Percentiles rank a stretch among this genome's conserved stretches.
Evolutionary conservation across 2,329 filamentous ascomycete genomes (phyloP).

Genomic region (Colletotrichum sp.): DNA sequence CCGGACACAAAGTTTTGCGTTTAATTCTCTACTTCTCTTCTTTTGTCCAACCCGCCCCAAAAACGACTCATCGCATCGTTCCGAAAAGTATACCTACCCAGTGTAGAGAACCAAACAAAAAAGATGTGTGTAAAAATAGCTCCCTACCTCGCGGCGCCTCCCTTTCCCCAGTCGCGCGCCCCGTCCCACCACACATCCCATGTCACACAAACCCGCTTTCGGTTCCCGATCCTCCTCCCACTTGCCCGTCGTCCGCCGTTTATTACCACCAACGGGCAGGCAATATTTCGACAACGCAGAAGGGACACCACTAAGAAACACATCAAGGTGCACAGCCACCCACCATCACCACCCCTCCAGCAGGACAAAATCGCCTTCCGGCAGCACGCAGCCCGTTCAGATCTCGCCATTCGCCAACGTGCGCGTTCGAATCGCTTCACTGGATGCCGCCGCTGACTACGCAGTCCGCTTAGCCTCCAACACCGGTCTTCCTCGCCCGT

Average conservation of each 20-base stretch:
- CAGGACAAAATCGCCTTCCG: background rate
- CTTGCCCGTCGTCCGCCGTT: background rate
- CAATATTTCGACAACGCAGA: background rate
- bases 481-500: background rate
- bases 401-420: slow-evolving; percentile 13
- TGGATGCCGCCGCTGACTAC: background rate
- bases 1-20: background rate
- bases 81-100: background rate
- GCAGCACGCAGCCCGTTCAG: background rate
- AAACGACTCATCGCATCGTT: background rate
- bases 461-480: background rate
- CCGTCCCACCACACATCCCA: background rate
- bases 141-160: background rate
- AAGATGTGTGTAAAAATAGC: slow-evolving; percentile 9
- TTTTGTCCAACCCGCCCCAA: background rate
- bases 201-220: slow-evolving; percentile 3
- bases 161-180: slow-evolving; percentile 7
- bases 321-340: slow-evolving; percentile 2
- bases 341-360: background rate
- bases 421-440: background rate
- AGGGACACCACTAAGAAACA: background rate
- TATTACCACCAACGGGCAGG: background rate
- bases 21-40: background rate
- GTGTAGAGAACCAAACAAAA: background rate
- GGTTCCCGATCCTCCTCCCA: slow-evolving; percentile 7